These are phyloP conservation scores for Hypoxylon sp. DNA, from an alignment of 2,329 filamentous ascomycete species.

Conservation along the genomic window DNA sequence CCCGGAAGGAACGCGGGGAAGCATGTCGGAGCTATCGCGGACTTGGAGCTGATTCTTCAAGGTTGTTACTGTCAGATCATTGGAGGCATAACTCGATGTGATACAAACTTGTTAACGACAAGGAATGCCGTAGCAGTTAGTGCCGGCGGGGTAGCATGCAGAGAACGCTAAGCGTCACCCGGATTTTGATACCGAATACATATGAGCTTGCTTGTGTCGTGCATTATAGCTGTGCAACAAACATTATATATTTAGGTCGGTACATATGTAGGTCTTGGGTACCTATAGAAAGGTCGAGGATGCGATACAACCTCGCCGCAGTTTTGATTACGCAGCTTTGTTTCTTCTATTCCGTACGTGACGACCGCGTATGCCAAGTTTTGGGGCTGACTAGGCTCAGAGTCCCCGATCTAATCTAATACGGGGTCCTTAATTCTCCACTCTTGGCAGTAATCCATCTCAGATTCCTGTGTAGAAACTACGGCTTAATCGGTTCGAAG, in stretches of 20 bases:
- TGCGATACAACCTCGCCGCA: conserved; percentile 9
- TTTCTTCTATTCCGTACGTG: not conserved
- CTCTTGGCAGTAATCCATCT: conserved; percentile 17
- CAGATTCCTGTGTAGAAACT: conserved; percentile 8
- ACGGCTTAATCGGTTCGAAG: conserved; percentile 1
- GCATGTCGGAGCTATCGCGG: conserved; percentile 27
- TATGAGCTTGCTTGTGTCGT: conserved; percentile 2
- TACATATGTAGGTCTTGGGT: not conserved
- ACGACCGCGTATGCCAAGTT: conserved; percentile 32
- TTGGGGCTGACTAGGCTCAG: conserved; percentile 18
- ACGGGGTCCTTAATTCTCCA: conserved; percentile 5
- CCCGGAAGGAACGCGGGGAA: conserved; percentile 27
- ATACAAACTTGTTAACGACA: conserved; percentile 10
- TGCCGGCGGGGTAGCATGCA: conserved; percentile 13
- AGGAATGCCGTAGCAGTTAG: conserved; percentile 18
- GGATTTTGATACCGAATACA: conserved; percentile 6
- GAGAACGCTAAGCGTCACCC: conserved; percentile 7
- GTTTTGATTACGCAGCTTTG: conserved; percentile 2
- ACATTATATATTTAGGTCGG: not conserved
- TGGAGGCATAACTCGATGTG: not conserved
- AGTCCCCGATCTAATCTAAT: conserved; percentile 12
- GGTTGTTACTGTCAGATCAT: conserved; percentile 17
- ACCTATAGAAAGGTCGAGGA: no score
- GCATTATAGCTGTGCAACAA: not conserved
- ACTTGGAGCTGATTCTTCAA: conserved; percentile 3